phyloP scores from a whole-genome alignment of 2,329 filamentous ascomycete species.

The Fusarium sp. region DNA sequence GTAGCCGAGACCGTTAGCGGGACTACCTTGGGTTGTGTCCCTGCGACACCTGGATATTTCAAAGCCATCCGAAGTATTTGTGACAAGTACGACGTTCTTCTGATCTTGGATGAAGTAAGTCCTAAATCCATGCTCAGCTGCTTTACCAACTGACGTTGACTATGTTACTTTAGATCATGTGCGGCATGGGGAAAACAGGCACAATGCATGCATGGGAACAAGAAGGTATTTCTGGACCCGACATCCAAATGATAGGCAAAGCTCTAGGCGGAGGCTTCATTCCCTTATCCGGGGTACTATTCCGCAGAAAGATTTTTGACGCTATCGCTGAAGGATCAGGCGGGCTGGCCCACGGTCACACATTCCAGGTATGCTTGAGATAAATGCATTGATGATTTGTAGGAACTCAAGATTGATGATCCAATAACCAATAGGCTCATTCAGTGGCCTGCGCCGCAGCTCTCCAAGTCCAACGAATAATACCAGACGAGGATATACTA shows the following conservation, averaged over 20 bases:
- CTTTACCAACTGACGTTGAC: background rate
- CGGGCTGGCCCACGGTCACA: background rate
- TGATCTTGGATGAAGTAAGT: slow-evolving; percentile 4
- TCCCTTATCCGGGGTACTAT: slow-evolving; percentile 24
- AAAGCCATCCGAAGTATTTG: background rate
- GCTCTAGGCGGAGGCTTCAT: slow-evolving; percentile 29
- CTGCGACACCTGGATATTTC: background rate
- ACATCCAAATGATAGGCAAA: slow-evolving; percentile 36
- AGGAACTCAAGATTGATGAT: background rate
- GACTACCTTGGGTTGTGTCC: background rate
- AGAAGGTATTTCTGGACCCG: slow-evolving; percentile 27
- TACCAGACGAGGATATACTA: background rate
- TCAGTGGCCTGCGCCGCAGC: background rate
- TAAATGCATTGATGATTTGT: background rate
- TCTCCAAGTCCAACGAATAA: background rate
- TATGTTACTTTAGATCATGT: slow-evolving; percentile 34
- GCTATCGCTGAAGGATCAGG: background rate
- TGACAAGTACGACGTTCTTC: background rate
- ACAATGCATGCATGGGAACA: slow-evolving; percentile 41
- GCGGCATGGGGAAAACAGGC: slow-evolving; percentile 36
- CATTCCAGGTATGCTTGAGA: background rate
- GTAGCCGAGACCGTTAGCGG: slow-evolving; percentile 7
- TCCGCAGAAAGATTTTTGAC: background rate
- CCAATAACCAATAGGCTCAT: background rate
- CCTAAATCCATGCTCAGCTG: too few relatives aligned